Percentiles rank a stretch among this genome's conserved stretches.
phyloP scores from a whole-genome alignment of 768 basidiomycete genomes.

The Sporobolomyces roseus region DNA sequence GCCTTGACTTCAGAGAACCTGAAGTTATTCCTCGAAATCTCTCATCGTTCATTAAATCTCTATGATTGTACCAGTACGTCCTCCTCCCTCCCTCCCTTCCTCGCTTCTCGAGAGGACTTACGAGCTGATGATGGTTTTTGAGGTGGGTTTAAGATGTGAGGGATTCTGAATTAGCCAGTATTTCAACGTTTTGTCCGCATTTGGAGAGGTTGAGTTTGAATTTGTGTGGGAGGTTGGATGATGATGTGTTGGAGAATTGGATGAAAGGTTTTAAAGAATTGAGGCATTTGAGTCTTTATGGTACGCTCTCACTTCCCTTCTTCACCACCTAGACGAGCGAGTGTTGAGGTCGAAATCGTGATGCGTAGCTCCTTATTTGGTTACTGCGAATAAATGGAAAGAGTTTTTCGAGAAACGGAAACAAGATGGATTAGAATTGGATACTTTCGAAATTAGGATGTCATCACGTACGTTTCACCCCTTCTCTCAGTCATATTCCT shows the following conservation, averaged over 20 bases:
- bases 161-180: slow-evolving; percentile 63
- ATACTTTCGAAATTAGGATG: slow-evolving; percentile 66
- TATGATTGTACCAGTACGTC: slow-evolving; percentile 88
- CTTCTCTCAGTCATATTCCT: neutral
- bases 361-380: slow-evolving; percentile 49
- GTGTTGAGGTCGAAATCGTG: neutral
- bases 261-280: slow-evolving; percentile 61
- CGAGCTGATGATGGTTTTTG: neutral
- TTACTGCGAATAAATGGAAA: slow-evolving; percentile 69
- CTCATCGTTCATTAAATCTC: slow-evolving; percentile 64
- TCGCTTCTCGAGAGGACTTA: no score
- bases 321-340: neutral
- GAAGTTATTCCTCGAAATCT: slow-evolving; percentile 72
- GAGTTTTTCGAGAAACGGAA: slow-evolving; percentile 64
- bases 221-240: slow-evolving; percentile 76
- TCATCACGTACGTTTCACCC: slow-evolving; percentile 26
- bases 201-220: slow-evolving; percentile 74
- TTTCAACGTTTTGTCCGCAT: slow-evolving; percentile 78
- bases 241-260: slow-evolving; percentile 54
- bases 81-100: neutral
- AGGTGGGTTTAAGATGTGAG: slow-evolving; percentile 58
- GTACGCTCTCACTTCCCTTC: slow-evolving; percentile 44
- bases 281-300: slow-evolving; percentile 70
- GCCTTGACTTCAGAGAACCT: slow-evolving; percentile 72
- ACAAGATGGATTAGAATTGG: slow-evolving; percentile 53